Conservation (phyloP, 1,284 basidiomycete genomes). For the Anthracocystis walkeri region DNA sequence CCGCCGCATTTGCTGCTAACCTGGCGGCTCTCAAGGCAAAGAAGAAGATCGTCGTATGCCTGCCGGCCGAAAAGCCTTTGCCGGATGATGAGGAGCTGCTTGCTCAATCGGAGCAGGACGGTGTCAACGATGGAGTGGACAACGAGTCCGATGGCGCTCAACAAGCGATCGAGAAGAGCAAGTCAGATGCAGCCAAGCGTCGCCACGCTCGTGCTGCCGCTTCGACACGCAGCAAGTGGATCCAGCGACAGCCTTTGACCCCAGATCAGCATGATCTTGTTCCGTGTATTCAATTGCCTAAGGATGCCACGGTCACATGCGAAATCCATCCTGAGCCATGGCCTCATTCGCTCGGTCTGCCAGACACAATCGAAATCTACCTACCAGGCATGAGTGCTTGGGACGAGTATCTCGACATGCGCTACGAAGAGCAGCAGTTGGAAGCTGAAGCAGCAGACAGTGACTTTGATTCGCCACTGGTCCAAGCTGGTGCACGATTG, state of each 20-base stretch:
- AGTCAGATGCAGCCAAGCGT: conserved; percentile 6
- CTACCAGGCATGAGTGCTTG: conserved; percentile 62
- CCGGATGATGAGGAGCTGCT: conserved; percentile 32
- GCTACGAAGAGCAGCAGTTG: conserved; percentile 40
- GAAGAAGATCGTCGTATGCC: conserved; percentile 42
- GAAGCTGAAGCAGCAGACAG: conserved; percentile 21
- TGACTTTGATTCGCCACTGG: neutral
- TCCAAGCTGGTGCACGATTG: conserved; percentile 12
- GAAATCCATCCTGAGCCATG: conserved; percentile 45
- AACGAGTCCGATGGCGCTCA: neutral
- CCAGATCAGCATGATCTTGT: conserved; percentile 13
- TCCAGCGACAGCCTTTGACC: conserved; percentile 20
- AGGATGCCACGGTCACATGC: conserved; percentile 32
- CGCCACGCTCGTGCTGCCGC: conserved; percentile 27
- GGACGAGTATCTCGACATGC: conserved; percentile 55
- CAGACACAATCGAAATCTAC: conserved; percentile 64
- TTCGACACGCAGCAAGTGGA: conserved; percentile 32
- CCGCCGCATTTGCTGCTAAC: conserved; percentile 54
- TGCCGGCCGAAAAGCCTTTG: conserved; percentile 40
- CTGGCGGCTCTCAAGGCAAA: conserved; percentile 43
- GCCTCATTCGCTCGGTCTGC: conserved; percentile 45
- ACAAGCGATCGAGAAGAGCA: neutral
- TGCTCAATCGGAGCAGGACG: conserved; percentile 12
- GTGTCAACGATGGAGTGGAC: neutral
- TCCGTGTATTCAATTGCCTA: conserved; percentile 17